phyloP scores from a whole-genome alignment of 768 basidiomycete genomes.

The Nidula microcarpa region DNA sequence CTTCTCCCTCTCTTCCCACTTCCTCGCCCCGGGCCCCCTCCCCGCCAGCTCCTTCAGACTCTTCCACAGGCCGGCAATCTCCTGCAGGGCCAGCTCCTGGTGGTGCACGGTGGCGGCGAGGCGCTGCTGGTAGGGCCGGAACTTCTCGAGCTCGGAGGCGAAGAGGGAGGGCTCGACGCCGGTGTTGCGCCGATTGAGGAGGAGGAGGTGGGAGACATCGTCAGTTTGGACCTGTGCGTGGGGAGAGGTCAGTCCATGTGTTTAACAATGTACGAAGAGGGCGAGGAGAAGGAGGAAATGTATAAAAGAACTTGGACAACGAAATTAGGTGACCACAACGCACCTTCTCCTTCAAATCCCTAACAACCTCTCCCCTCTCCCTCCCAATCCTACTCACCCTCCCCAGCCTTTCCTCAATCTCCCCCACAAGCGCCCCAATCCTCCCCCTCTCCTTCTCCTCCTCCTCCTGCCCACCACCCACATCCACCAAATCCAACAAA shows the following conservation, averaged over 20 bases:
- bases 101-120: conserved; percentile 74
- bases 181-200: conserved; percentile 84
- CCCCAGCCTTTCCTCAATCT: conserved; percentile 77
- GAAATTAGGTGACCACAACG: too few species aligned
- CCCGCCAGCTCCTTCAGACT: conserved; percentile 68
- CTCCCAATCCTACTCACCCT: conserved; percentile 78
- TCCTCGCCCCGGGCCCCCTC: conserved; percentile 71
- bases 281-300: neutral
- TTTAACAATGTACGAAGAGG: too few species aligned
- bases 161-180: conserved; percentile 86
- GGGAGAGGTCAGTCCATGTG: neutral
- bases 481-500: conserved; percentile 67
- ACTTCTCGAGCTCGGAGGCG: conserved; percentile 93
- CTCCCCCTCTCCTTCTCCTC: conserved; percentile 67
- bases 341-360: conserved; percentile 96
- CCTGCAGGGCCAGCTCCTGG: conserved; percentile 70
- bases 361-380: conserved; percentile 83
- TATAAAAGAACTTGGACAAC: conserved; percentile 1
- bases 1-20: conserved; percentile 81
- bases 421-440: conserved; percentile 61
- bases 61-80: conserved; percentile 74
- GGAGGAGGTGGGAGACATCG: conserved; percentile 92
- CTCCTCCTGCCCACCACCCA: conserved; percentile 42
- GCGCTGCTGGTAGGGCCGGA: conserved; percentile 85
- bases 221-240: conserved; percentile 79